A percentile compares a stretch with the other conserved stretches of the same genome.
Conservation (phyloP, 495 filamentous ascomycete genomes). For the Penicillium fimorum region DNA sequence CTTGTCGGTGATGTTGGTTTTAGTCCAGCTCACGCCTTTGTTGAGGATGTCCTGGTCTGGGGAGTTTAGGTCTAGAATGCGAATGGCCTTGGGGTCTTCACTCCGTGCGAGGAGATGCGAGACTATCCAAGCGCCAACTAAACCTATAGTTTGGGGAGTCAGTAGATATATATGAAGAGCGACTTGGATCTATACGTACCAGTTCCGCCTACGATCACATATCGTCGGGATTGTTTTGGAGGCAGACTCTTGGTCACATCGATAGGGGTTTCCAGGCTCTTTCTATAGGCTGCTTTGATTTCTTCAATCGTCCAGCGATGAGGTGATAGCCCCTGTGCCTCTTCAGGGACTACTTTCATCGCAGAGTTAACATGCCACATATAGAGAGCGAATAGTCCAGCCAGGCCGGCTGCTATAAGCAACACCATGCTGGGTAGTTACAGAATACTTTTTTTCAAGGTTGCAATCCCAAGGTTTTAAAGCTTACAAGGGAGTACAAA, state of each 20-base stretch:
- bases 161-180: neutral
- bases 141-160: slow-evolving; percentile 33
- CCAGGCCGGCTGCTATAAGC: slow-evolving; percentile 16
- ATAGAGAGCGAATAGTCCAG: slow-evolving; percentile 38
- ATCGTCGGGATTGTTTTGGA: slow-evolving; percentile 52
- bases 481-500: neutral
- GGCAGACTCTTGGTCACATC: slow-evolving; percentile 50
- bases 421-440: slow-evolving; percentile 7
- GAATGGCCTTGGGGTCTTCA: slow-evolving; percentile 51
- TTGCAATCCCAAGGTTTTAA: neutral
- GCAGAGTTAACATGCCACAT: slow-evolving; percentile 51
- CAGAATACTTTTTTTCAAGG: neutral
- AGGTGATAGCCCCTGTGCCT: slow-evolving; percentile 41
- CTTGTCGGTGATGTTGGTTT: slow-evolving; percentile 53
- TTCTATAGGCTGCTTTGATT: slow-evolving; percentile 48
- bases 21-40: slow-evolving; percentile 43
- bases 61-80: slow-evolving; percentile 51
- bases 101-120: slow-evolving; percentile 54
- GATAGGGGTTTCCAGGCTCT: slow-evolving; percentile 43
- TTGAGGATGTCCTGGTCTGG: slow-evolving; percentile 42
- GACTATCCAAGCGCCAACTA: slow-evolving; percentile 57
- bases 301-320: slow-evolving; percentile 53
- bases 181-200: slow-evolving; percentile 39
- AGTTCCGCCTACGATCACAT: slow-evolving; percentile 57
- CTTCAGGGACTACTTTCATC: slow-evolving; percentile 49